Evolutionary conservation across 768 basidiomycete species (phyloP), one percentile per base, ranked within the genome.

Genomic region (Xerocomellus amylosporus): DNA sequence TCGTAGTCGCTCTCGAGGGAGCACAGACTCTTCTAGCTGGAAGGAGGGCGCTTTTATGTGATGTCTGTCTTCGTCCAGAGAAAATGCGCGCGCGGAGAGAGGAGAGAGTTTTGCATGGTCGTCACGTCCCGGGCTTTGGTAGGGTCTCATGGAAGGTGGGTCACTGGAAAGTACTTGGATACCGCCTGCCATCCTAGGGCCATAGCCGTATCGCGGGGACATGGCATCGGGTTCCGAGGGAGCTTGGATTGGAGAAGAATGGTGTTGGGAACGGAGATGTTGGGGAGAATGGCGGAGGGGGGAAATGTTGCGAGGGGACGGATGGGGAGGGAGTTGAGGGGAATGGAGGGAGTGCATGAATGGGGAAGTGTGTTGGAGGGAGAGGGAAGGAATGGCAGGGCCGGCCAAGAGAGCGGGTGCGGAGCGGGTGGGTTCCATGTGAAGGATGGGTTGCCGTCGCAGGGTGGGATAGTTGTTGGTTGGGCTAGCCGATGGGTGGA

Each of bases 101-200:
- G 63, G 62, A 31, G 63, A 66, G 1, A 57, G 19, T n/a, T 50
- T 56, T 24, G 51, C 4, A 30, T 49, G 49, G 31, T 65, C 63
- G 40, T 55, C 58, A 12, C 62, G 69, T 28, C 53, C 46, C 0
- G 54, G 54, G 36, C 44, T 44, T 5, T 58, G 63, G 44, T 57
- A 64, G 30, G 20, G 57, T 40, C 51, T 56, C 19, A 30, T 13
- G 31, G 65, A 9, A 37, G 58, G 14, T 0, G 55, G 19, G 36
- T 70, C 61, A 5, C 19, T 50, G 41, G 63, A 59, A 39, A 65
- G 55, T 3, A 68, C 47, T 28, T 63, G 40, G 36, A 70, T 58
- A 19, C 68, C 68, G 2, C 68, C 68, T 7, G 65, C 65, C 67
- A 65, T 68, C 49, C 51, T 70, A 39, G 65, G 65, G 28, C 61